phyloP scores from a whole-genome alignment of 2,329 filamentous ascomycete genomes.

The Coniochaeta pulveracea region DNA sequence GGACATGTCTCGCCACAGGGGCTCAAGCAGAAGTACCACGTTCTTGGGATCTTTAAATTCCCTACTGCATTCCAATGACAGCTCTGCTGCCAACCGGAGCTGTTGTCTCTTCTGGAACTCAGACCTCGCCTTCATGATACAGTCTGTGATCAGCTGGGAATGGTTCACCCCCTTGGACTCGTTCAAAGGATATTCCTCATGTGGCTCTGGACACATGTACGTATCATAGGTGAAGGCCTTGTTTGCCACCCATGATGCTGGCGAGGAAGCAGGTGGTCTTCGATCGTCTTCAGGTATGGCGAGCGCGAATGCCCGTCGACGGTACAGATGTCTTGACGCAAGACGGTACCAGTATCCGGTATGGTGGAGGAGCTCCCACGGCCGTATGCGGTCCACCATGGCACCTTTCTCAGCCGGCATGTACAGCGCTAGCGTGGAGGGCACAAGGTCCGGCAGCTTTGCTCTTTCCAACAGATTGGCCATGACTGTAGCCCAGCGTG shows the following conservation, averaged over 20 bases:
- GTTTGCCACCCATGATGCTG: slow-evolving; percentile 32
- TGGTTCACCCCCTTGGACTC: slow-evolving; percentile 40
- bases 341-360: slow-evolving; percentile 56
- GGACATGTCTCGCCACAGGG: slow-evolving; percentile 44
- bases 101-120: slow-evolving; percentile 46
- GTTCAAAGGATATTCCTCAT: slow-evolving; percentile 44
- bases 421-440: slow-evolving; percentile 32
- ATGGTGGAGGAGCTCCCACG: slow-evolving; percentile 55
- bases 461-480: slow-evolving; percentile 46
- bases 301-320: slow-evolving; percentile 40
- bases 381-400: slow-evolving; percentile 44
- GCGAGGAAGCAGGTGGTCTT: slow-evolving; percentile 33
- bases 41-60: slow-evolving; percentile 45
- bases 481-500: slow-evolving; percentile 56
- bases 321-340: slow-evolving; percentile 44
- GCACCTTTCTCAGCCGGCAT: slow-evolving; percentile 47
- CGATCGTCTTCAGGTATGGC: slow-evolving; percentile 50
- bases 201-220: slow-evolving; percentile 54
- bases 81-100: slow-evolving; percentile 39
- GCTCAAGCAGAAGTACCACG: slow-evolving; percentile 39
- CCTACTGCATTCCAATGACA: slow-evolving; percentile 44
- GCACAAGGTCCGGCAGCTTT: slow-evolving; percentile 36
- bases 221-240: slow-evolving; percentile 51
- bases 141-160: slow-evolving; percentile 40
- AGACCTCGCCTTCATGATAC: slow-evolving; percentile 34